phyloP scores from a whole-genome alignment of 345 rosid species.

The Hypericum androsaemum region DNA sequence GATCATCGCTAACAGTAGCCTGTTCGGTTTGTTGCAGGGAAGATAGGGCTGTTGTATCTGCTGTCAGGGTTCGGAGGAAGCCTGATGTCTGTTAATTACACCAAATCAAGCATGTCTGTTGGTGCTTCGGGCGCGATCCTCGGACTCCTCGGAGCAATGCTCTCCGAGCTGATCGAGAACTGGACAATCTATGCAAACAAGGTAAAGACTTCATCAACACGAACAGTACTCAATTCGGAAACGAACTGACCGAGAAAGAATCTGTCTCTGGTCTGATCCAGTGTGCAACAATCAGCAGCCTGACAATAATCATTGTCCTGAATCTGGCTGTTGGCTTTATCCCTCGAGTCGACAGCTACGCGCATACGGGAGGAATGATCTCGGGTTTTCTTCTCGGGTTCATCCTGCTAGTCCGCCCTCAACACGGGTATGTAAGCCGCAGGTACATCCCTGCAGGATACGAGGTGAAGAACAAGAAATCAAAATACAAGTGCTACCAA shows the following conservation, averaged over 20 bases:
- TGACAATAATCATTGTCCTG: slow-evolving; percentile 11
- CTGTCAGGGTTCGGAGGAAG: slow-evolving; percentile 20
- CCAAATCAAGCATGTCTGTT: slow-evolving; percentile 12
- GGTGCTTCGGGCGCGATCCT: slow-evolving; percentile 23
- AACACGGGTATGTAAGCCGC: slow-evolving; percentile 13
- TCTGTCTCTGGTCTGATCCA: background rate
- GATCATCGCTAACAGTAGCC: background rate
- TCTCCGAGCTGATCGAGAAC: slow-evolving; percentile 19
- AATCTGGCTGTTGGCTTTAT: slow-evolving; percentile 18
- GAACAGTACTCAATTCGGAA: too few relatives aligned
- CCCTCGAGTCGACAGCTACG: slow-evolving; percentile 17
- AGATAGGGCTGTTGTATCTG: slow-evolving; percentile 16
- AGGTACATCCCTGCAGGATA: slow-evolving; percentile 15
- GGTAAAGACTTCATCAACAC: slow-evolving; percentile 3
- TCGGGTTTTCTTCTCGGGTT: slow-evolving; percentile 25
- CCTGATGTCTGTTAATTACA: slow-evolving; percentile 14
- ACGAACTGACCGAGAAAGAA: too few relatives aligned
- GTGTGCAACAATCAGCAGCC: slow-evolving; percentile 14
- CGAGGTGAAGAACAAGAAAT: slow-evolving; percentile 7
- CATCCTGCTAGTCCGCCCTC: slow-evolving; percentile 18
- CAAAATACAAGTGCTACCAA: slow-evolving; percentile 18
- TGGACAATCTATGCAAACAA: slow-evolving; percentile 23
- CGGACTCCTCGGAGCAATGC: slow-evolving; percentile 23
- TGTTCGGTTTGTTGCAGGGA: slow-evolving; percentile 10
- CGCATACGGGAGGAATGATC: slow-evolving; percentile 20